phyloP scores from a whole-genome alignment of 1,139 yeast genomes.

The Pneumocystis murina region DNA sequence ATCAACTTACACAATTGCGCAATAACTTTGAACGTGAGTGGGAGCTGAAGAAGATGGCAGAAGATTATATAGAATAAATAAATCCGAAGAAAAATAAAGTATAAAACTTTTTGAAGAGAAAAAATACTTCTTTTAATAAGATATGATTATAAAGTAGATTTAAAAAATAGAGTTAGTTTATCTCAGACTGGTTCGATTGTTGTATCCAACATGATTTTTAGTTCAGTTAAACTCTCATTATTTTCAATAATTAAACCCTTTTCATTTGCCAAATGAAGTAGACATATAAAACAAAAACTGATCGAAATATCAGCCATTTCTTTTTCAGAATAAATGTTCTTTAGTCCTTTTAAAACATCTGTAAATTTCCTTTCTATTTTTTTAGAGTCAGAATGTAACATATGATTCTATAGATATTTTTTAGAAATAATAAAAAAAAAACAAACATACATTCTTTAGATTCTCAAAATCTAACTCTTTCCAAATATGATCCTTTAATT shows the following conservation, averaged over 20 bases:
- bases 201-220: constrained; percentile 23
- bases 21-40: constrained; percentile 80
- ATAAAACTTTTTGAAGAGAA: background rate
- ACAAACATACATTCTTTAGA: constrained; percentile 4
- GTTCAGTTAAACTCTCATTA: constrained; percentile 26
- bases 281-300: constrained; percentile 72
- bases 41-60: constrained; percentile 48
- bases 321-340: constrained; percentile 23
- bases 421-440: constrained; percentile 1
- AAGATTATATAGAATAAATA: background rate
- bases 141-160: too few species aligned
- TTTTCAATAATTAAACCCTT: constrained; percentile 56
- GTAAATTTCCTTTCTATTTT: constrained; percentile 27
- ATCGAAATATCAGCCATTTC: constrained; percentile 53
- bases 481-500: constrained; percentile 77
- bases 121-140: background rate
- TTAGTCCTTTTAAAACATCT: constrained; percentile 29
- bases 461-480: constrained; percentile 26
- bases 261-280: constrained; percentile 78
- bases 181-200: background rate
- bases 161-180: background rate
- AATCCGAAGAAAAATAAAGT: background rate
- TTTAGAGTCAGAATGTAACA: constrained; percentile 1
- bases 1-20: constrained; percentile 58
- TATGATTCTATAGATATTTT: constrained; percentile 12